These are phyloP conservation scores for Spongospora subterranea DNA, from an alignment of 208 protist genomes.

Conservation along the genomic window DNA sequence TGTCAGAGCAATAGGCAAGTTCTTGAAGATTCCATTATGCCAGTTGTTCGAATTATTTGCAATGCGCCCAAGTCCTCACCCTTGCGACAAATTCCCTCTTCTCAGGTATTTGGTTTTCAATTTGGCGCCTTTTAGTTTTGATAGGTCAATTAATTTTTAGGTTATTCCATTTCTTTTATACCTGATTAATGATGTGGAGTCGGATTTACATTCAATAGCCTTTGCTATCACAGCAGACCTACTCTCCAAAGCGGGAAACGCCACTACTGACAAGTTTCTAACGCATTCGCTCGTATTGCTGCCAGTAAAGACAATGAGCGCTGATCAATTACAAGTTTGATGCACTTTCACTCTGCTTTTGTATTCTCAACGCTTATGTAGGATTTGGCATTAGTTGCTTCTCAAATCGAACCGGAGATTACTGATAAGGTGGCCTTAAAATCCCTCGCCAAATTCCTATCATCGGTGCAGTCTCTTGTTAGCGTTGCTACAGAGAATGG, in stretches of 20 bases:
- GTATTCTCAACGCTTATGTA: no score
- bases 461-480: no score
- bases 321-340: no score
- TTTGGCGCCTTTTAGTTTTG: not conserved
- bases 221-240: not conserved
- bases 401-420: no score
- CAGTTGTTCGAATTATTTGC: not conserved
- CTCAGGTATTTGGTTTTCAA: not conserved
- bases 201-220: not conserved
- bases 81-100: not conserved
- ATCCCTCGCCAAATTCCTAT: not conserved
- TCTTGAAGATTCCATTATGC: not conserved
- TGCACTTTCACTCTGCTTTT: no score
- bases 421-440: not conserved
- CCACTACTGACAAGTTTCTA: not conserved
- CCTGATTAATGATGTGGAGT: not conserved
- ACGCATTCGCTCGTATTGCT: no score
- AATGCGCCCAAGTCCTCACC: slow-evolving; percentile 4
- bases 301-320: no score
- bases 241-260: not conserved
- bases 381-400: no score
- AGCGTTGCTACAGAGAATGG: no score
- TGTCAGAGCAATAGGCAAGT: not conserved
- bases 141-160: not conserved
- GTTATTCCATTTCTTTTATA: slow-evolving; percentile 27